Base-by-base conservation (phyloP, 495 filamentous ascomycete genomes). In the Lepidopterella palustris region DNA sequence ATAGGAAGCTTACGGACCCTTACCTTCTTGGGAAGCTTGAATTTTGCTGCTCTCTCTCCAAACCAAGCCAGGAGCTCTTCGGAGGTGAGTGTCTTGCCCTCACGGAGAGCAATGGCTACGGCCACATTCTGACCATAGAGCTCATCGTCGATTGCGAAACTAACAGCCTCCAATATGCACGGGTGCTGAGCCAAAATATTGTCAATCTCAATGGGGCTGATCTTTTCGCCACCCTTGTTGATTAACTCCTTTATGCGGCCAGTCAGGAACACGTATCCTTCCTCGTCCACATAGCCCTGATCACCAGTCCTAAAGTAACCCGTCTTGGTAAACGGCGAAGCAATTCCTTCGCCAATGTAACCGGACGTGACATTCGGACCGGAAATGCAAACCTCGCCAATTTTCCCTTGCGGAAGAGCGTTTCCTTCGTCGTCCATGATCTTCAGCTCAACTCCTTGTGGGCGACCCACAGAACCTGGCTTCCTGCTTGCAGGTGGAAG, bases 201-300 rank as follows among this genome's bases (percentile, higher is more conserved):
- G 59, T 77, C 74, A 11, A 77, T 65, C 56, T 77, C 74, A 21
- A 77, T 72, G 2, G 74, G 74, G 51, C 81, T 84, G 62, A 92
- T 90, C 72, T 90, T 90, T 71, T 92, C 88, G 9, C 88, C 88
- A 31, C 85, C 87, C 71, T 88, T 87, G 71, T 90, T 90, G 72
- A 92, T 90, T 24, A 92, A 76, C 71, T 92, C 88, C 78, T 92
- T 92, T 71, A 89, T 90, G 24, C 88, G 78, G 5, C 88, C 88
- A 2, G 88, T 90, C 65, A 90, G 87, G 58, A 86, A 78, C 15
- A 92, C 73, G 57, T 89, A 90, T 18, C 86, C 86, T 56, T 90
- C 83, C 6, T 54, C 48, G 65, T 82, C 80, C 15, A 81, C 57
- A 31, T 71, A 70, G 4, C 78, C 78, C 26, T 77, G 66, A 60